These are phyloP conservation scores for Barnettozyma hawaiiensis DNA, from an alignment of 1,139 yeast genomes.

Conservation along the genomic window DNA sequence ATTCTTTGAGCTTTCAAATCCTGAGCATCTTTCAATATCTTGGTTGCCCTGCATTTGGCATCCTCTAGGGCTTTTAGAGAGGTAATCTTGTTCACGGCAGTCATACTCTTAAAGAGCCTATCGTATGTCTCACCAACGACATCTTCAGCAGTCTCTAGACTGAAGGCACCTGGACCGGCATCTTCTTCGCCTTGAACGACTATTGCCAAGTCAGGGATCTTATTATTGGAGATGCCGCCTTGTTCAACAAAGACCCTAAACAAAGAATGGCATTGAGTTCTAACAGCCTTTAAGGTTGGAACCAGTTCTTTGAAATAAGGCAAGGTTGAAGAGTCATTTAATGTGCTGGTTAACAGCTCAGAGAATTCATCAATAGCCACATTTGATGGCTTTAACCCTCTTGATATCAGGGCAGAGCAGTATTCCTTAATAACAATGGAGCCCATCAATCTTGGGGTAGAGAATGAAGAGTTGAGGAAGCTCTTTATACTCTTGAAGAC, in stretches of 20 bases:
- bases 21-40: slow-evolving; percentile 68
- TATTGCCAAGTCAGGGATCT: slow-evolving; percentile 78
- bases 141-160: slow-evolving; percentile 69
- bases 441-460: slow-evolving; percentile 74
- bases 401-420: slow-evolving; percentile 36
- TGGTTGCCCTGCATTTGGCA: slow-evolving; percentile 60
- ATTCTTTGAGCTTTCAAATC: slow-evolving; percentile 49
- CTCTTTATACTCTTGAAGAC: slow-evolving; percentile 38
- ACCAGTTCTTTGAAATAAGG: slow-evolving; percentile 78
- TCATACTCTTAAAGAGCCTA: slow-evolving; percentile 55
- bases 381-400: slow-evolving; percentile 22
- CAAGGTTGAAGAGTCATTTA: slow-evolving; percentile 40
- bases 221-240: slow-evolving; percentile 70
- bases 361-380: slow-evolving; percentile 31
- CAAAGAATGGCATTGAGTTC: slow-evolving; percentile 83
- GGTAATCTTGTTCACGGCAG: slow-evolving; percentile 68
- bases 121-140: slow-evolving; percentile 61
- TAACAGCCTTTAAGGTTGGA: slow-evolving; percentile 76
- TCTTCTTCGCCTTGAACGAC: slow-evolving; percentile 92
- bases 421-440: slow-evolving; percentile 72
- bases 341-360: slow-evolving; percentile 34
- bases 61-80: slow-evolving; percentile 75
- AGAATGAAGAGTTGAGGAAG: slow-evolving; percentile 54
- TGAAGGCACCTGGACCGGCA: slow-evolving; percentile 93
- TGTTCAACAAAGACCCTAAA: slow-evolving; percentile 70